Percentiles rank a stretch among this genome's conserved stretches.
Evolutionary conservation across 202 grass and related monocot species (phyloP).

Genomic region (Schoenoplectus triqueter): DNA sequence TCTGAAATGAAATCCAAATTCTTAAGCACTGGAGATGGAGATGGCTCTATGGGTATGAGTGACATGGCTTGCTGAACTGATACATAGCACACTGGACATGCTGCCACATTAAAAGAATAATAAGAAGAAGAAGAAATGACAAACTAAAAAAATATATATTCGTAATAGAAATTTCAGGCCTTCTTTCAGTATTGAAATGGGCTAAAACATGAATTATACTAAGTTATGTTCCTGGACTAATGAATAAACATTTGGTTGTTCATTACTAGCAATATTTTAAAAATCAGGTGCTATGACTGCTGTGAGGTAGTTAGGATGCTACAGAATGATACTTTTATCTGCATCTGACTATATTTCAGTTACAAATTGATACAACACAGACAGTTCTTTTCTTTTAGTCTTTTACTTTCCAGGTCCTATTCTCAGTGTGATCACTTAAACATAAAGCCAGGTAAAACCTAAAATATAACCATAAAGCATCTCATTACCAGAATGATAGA

Average conservation of each 20-base stretch:
- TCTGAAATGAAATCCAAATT: constrained; percentile 71
- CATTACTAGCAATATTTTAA: not conserved
- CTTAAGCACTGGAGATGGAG: constrained; percentile 70
- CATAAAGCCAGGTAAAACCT: not conserved
- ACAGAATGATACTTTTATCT: not conserved
- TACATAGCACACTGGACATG: constrained; percentile 93
- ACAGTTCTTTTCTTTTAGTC: not conserved
- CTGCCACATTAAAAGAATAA: constrained; percentile 60
- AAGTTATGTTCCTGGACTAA: not conserved
- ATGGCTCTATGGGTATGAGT: constrained; percentile 57
- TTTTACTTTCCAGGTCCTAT: constrained; percentile 1
- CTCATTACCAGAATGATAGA: not conserved
- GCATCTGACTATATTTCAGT: not conserved
- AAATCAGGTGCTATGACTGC: not conserved
- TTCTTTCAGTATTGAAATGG: constrained; percentile 17
- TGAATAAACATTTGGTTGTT: not conserved
- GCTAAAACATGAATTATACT: not conserved
- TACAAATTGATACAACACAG: not conserved
- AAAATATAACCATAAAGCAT: constrained; percentile 20
- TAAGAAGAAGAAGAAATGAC: constrained; percentile 34
- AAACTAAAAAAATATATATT: not conserved
- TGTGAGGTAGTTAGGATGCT: not conserved
- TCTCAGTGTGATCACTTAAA: not conserved
- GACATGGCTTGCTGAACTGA: constrained; percentile 75
- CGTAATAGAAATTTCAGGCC: not conserved